These are phyloP conservation scores for Botrytis paeoniae DNA, from an alignment of 2,329 filamentous ascomycete genomes.

Conservation along the genomic window DNA sequence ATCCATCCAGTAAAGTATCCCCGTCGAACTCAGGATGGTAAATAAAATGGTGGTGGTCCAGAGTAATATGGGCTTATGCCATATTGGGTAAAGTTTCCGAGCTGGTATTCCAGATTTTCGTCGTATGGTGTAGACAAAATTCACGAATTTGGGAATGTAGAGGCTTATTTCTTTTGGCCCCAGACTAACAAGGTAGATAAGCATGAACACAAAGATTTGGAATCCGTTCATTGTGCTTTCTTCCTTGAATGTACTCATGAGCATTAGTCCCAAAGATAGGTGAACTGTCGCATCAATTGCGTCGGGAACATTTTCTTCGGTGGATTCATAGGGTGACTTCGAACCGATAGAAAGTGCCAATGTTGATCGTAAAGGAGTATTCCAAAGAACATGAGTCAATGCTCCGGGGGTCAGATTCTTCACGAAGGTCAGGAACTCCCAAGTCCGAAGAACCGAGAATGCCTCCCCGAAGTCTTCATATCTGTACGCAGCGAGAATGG, in stretches of 20 bases:
- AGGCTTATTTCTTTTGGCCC: slow-evolving; percentile 34
- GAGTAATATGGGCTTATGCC: slow-evolving; percentile 30
- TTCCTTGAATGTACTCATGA: slow-evolving; percentile 21
- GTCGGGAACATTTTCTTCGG: slow-evolving; percentile 28
- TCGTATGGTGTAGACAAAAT: slow-evolving; percentile 26
- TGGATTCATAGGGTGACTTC: slow-evolving; percentile 27
- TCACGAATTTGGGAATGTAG: slow-evolving; percentile 30
- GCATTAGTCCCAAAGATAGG: slow-evolving; percentile 25
- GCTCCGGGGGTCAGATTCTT: slow-evolving; percentile 28
- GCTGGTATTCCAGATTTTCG: slow-evolving; percentile 21
- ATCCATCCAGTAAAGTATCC: slow-evolving; percentile 31
- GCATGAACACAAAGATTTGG: slow-evolving; percentile 30
- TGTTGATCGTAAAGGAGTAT: slow-evolving; percentile 29
- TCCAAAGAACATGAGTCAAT: slow-evolving; percentile 30
- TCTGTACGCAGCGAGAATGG: slow-evolving; percentile 26
- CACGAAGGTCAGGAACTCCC: slow-evolving; percentile 25
- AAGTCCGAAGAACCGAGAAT: slow-evolving; percentile 24
- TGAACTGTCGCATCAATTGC: slow-evolving; percentile 31
- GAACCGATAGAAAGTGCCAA: slow-evolving; percentile 28
- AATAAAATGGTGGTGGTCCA: slow-evolving; percentile 28
- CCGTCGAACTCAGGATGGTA: slow-evolving; percentile 25
- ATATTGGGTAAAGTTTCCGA: slow-evolving; percentile 25
- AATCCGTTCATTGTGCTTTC: slow-evolving; percentile 30
- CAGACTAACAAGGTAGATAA: slow-evolving; percentile 31
- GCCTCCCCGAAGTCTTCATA: slow-evolving; percentile 30